These are phyloP conservation scores for Rhizopus stolonifer DNA, from an alignment of 371 early-diverging fungal species.

Conservation along the genomic window DNA sequence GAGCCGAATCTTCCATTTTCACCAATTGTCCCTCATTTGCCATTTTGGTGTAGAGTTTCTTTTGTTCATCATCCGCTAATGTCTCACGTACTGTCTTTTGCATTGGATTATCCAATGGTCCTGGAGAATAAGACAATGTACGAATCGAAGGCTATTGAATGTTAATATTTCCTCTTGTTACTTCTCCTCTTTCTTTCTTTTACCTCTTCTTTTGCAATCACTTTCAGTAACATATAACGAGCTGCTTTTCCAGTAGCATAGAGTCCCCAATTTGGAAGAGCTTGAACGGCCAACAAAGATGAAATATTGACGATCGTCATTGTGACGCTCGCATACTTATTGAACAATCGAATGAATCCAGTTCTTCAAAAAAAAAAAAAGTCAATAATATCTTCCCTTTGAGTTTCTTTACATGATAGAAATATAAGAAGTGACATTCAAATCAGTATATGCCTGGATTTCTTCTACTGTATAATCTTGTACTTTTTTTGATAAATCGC, in stretches of 20 bases:
- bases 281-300: constrained; percentile 77
- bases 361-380: constrained; percentile 4
- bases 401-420: constrained; percentile 49
- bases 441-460: constrained; percentile 50
- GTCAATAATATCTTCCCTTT: neutral
- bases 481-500: constrained; percentile 69
- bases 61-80: constrained; percentile 72
- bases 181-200: too few relatives aligned
- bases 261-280: constrained; percentile 80
- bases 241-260: constrained; percentile 91
- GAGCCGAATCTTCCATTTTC: constrained; percentile 68
- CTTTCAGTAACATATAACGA: constrained; percentile 75
- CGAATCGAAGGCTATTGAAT: constrained; percentile 29
- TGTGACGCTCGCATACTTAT: constrained; percentile 5
- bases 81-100: constrained; percentile 73
- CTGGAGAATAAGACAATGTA: constrained; percentile 89
- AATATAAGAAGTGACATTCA: constrained; percentile 60
- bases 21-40: constrained; percentile 73
- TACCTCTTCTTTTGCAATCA: constrained; percentile 70
- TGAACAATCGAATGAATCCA: constrained; percentile 29
- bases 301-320: constrained; percentile 78
- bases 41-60: constrained; percentile 58
- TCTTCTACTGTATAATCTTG: constrained; percentile 51
- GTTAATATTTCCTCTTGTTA: neutral
- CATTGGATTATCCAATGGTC: constrained; percentile 90